These are phyloP conservation scores for Chaetomium tenue DNA, from an alignment of 495 filamentous ascomycete genomes.

Conservation along the genomic window DNA sequence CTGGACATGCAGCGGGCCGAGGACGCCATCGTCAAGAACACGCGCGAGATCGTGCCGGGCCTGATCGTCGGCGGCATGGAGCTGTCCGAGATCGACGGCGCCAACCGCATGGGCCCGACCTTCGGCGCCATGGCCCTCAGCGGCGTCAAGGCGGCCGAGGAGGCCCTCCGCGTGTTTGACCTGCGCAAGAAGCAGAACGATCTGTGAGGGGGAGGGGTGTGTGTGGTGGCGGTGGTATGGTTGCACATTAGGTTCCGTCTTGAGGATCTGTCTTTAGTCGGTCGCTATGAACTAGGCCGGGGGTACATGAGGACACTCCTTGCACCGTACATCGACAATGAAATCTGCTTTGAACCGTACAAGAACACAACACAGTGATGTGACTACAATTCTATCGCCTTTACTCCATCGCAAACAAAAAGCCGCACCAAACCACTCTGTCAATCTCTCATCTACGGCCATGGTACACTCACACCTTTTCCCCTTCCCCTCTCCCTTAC, in stretches of 20 bases:
- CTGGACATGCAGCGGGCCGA: conserved; percentile 87
- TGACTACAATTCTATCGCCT: too few relatives aligned
- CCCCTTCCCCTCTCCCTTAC: too few relatives aligned
- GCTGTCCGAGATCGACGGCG: conserved; percentile 82
- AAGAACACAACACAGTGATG: too few relatives aligned
- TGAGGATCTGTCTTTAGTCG: neutral
- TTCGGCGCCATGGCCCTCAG: conserved; percentile 81
- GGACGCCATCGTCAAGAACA: conserved; percentile 87
- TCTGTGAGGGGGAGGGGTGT: conserved; percentile 15
- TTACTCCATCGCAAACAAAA: too few relatives aligned
- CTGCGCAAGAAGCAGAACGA: conserved; percentile 62
- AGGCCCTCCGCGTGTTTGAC: conserved; percentile 73
- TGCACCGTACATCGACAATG: neutral
- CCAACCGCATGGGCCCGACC: conserved; percentile 75
- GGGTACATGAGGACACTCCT: neutral
- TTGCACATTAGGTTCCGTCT: neutral
- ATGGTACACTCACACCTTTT: neutral
- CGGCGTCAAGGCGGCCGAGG: conserved; percentile 87
- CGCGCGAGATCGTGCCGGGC: conserved; percentile 80
- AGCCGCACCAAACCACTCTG: too few relatives aligned
- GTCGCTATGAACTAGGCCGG: neutral
- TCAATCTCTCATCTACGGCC: neutral
- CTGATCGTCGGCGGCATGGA: conserved; percentile 94
- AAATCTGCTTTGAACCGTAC: neutral
- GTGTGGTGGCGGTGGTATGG: neutral